Percentiles rank a stretch among this genome's conserved stretches.
Conservation (phyloP, 345 rosid species). For the Syzygium oleosum region DNA sequence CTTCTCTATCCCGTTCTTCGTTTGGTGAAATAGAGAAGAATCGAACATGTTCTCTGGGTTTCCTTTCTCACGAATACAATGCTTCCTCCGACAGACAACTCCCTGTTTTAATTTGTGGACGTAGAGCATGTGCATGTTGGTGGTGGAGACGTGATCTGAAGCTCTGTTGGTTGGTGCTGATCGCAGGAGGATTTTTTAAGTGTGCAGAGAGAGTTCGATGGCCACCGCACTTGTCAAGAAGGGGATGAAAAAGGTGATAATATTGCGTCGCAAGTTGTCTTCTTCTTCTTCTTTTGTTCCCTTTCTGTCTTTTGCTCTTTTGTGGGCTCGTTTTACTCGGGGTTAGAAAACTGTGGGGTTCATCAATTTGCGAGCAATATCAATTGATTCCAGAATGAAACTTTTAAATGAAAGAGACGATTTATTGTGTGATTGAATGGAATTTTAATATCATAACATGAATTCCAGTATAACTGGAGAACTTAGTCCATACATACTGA, state of each 20-base stretch:
- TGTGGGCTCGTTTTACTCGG: background rate
- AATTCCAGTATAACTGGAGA: background rate
- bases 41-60: too few species aligned
- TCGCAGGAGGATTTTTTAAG: conserved; percentile 59
- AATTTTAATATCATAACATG: background rate
- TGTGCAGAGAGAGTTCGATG: conserved; percentile 60
- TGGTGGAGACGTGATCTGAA: background rate
- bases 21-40: too few species aligned
- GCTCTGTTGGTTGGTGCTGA: background rate
- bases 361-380: background rate
- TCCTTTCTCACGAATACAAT: too few species aligned
- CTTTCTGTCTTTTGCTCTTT: background rate
- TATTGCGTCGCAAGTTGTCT: background rate
- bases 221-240: conserved; percentile 72
- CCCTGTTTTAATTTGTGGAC: background rate
- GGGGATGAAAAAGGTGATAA: conserved; percentile 39
- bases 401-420: background rate
- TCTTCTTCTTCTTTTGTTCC: background rate
- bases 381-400: background rate
- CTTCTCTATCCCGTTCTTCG: background rate
- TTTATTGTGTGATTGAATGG: background rate
- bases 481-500: background rate
- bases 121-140: background rate
- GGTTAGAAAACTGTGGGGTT: background rate
- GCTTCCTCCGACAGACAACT: background rate